Evolutionary conservation across 2,329 filamentous ascomycete species (phyloP), one percentile per base, ranked within the genome.

Genomic region (Nemania diffusa): DNA sequence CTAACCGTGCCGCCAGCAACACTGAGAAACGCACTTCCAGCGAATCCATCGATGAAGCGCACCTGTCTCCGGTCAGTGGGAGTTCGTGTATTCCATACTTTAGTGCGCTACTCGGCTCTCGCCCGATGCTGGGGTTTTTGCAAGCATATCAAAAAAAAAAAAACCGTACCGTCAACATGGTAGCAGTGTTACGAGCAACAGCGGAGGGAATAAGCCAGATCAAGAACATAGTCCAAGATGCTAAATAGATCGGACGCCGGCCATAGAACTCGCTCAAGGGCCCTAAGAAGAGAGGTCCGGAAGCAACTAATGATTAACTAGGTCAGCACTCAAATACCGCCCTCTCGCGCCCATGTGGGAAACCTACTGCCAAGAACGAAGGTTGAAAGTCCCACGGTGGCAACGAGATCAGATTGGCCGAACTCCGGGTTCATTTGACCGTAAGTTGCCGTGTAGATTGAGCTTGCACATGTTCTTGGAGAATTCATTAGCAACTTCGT

Each of bases 371-470:
- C 94, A 62, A 93, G 85, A 56, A 97, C 93, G 75, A 94, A 97
- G 0, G 91, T 84, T 0, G 92, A 94, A 58, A 97, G 82, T 0
- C 94, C 95, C 9, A 97, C 79, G 2, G 93, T 93, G 13, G 91
- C 92, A 26, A 97, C 85, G 57, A 92, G 83, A 63, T 87, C 85
- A 0, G 91, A 91, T 73, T 87, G 87, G 71, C 87, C 81, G 73
- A 97, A 97, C 66, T 97, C 92, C 27, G 83, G 81, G 69, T 90
- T 88, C 79, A 97, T 88, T 78, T 96, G 91, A 20, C 75, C 77
- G 78, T 97, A 97, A 0, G 92, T 96, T 13, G 88, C 88, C 0
- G 93, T 95, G 79, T 97, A 97, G 73, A 97, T 89, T n/a, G 93
- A 96, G 55, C 91, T 94, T 1, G 92, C 88, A 76, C 91, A 93